phyloP scores from a whole-genome alignment of 2,329 filamentous ascomycete genomes.

The Escovopsis weberi region DNA sequence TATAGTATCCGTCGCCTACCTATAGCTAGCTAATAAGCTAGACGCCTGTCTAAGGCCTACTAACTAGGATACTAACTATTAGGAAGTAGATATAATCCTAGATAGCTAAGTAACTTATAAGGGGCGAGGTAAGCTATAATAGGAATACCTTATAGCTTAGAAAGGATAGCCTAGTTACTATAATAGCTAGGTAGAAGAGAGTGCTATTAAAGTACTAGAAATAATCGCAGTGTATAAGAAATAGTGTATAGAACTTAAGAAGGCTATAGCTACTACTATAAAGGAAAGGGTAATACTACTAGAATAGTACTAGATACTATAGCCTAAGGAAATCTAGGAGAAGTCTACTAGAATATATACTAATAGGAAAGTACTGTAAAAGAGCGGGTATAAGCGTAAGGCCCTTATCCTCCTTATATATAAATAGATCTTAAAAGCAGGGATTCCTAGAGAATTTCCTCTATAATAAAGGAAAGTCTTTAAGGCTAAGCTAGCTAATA shows the following conservation, averaged over 20 bases:
- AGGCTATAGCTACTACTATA: not conserved
- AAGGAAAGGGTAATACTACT: too few species aligned
- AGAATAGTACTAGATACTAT: too few species aligned
- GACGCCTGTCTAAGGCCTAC: too few species aligned
- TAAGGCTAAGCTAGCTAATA: too few species aligned
- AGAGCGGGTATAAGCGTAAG: rapidly evolving
- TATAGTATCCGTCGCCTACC: too few species aligned
- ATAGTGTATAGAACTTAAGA: not conserved
- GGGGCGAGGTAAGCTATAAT: not conserved
- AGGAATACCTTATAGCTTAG: not conserved
- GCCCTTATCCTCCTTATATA: too few species aligned
- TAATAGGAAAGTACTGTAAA: too few species aligned
- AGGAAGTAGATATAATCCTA: not conserved
- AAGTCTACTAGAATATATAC: too few species aligned
- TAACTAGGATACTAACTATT: not conserved
- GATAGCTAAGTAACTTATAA: not conserved
- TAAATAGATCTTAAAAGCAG: too few species aligned
- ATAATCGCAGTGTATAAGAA: not conserved
- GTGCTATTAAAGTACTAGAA: not conserved
- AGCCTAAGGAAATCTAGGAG: too few species aligned
- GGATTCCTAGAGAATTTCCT: not conserved
- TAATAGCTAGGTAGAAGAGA: not conserved
- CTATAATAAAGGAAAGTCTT: not conserved
- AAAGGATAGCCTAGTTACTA: not conserved
- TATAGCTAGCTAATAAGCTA: too few species aligned